phyloP scores from a whole-genome alignment of 2,329 filamentous ascomycete genomes.

The Sporothrix brunneoviolacea region DNA sequence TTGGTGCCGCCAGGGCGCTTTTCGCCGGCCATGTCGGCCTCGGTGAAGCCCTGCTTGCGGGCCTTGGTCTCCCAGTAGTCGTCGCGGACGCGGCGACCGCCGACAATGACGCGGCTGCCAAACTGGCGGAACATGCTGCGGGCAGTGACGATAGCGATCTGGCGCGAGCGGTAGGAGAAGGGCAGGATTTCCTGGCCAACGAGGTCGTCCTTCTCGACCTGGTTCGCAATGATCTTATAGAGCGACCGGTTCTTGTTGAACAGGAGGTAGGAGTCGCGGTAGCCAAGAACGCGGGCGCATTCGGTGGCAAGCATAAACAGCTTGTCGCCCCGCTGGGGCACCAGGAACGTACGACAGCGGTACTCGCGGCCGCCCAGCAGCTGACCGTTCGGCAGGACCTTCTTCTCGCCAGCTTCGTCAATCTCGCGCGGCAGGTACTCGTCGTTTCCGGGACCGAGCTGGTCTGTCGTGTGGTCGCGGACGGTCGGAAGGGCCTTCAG shows the following conservation, averaged over 20 bases:
- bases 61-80: slow-evolving; percentile 99
- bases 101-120: slow-evolving; percentile 84
- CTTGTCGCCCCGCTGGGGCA: slow-evolving; percentile 85
- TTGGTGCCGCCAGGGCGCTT: slow-evolving; percentile 91
- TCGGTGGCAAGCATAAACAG: slow-evolving; percentile 98
- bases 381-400: slow-evolving; percentile 78
- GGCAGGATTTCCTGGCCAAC: slow-evolving; percentile 92
- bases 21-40: slow-evolving; percentile 91
- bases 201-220: slow-evolving; percentile 92
- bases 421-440: slow-evolving; percentile 93
- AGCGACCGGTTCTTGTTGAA: slow-evolving; percentile 98
- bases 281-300: slow-evolving; percentile 86
- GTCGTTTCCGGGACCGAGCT: slow-evolving; percentile 80
- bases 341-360: slow-evolving; percentile 85
- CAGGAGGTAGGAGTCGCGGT: slow-evolving; percentile 93
- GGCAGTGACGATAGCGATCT: slow-evolving; percentile 96
- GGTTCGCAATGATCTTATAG: slow-evolving; percentile 95
- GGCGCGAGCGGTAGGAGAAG: slow-evolving; percentile 95
- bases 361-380: slow-evolving; percentile 79
- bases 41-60: slow-evolving; percentile 94
- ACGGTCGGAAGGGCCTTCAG: slow-evolving; percentile 94
- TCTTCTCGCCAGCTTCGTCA: slow-evolving; percentile 89
- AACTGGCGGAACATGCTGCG: slow-evolving; percentile 99
- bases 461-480: slow-evolving; percentile 93
- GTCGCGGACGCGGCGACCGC: slow-evolving; percentile 84